Base-by-base conservation (phyloP, 768 basidiomycete genomes). In the Sporobolomyces phaffii region DNA sequence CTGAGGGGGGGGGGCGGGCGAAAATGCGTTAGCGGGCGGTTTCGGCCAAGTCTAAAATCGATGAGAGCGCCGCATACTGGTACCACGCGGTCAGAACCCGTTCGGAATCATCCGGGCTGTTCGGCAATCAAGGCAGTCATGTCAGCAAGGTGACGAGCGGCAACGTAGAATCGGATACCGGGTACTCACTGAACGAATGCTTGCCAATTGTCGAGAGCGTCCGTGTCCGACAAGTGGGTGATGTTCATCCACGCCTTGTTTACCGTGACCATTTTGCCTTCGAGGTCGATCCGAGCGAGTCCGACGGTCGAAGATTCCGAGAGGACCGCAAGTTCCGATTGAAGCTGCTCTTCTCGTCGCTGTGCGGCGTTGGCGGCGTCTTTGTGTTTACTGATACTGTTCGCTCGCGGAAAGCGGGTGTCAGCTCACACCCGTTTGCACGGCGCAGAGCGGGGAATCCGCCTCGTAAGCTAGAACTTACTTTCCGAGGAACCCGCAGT, bases 341-440 rank as follows among this genome's bases (percentile, higher is more conserved):
- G 60, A 0, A 68, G 56, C 36, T 62, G 48, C 13, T 44, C 40
- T 26, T 58, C 54, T 20, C 60, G 53, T 20, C 45, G 26, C 36
- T 58, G 54, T 14, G 53, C 44, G 2, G 54, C 60, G 20, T 53
- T 51, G 7, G 49, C 53, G 22, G 48, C 56, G 17, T 52, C 58
- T n/a, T 65, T 65, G 64, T 60, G 58, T 28, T 60, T 60, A 20
- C 41, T 50, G 40, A 60, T 43, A 29, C 28, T 60, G 64, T 24
- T 11, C 14, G 17, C 10, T 28, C 33, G 14, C 6, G 22, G 53
- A 26, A 9, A 24, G 44, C 22, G n/a, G n/a, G n/a, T n/a, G n/a
- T n/a, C n/a, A n/a, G n/a, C n/a, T n/a, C n/a, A n/a, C n/a, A n/a
- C n/a, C n/a, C n/a, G n/a, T n/a, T n/a, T n/a, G n/a, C n/a, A n/a